Percentiles rank a stretch among this genome's conserved stretches.
These are phyloP conservation scores for Akanthomyces lecanii DNA, from an alignment of 2,329 filamentous ascomycete genomes.

Conservation along the genomic window DNA sequence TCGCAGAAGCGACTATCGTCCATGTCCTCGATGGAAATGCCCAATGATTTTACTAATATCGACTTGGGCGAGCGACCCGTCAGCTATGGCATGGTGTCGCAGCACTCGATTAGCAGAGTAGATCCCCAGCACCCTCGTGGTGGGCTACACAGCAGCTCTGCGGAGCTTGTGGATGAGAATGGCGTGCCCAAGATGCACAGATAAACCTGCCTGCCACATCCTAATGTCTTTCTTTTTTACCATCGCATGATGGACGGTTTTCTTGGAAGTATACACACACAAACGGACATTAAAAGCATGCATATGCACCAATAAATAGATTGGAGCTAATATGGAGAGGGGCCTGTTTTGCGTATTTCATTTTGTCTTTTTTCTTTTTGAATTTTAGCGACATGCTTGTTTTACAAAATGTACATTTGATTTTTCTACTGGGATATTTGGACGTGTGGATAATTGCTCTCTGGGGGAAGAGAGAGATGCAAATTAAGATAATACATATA, in stretches of 20 bases:
- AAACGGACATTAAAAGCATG: constrained; percentile 6
- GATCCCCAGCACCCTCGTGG: constrained; percentile 43
- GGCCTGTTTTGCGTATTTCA: background rate
- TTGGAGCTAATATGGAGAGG: constrained; percentile 3
- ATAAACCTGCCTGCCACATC: background rate
- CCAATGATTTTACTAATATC: constrained; percentile 42
- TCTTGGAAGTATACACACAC: background rate
- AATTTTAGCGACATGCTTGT: constrained; percentile 9
- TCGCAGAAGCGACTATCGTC: constrained; percentile 50
- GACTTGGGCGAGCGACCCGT: constrained; percentile 46
- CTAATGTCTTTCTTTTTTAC: constrained; percentile 1
- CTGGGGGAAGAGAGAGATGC: background rate
- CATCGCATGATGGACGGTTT: background rate
- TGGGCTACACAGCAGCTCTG: constrained; percentile 49
- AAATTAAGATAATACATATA: constrained; percentile 11
- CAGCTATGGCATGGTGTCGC: constrained; percentile 53
- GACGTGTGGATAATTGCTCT: background rate
- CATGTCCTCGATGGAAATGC: constrained; percentile 46
- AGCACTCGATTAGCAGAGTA: constrained; percentile 53
- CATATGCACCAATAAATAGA: constrained; percentile 13
- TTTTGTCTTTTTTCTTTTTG: background rate
- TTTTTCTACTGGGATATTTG: background rate
- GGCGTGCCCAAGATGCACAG: constrained; percentile 6
- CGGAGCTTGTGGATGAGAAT: constrained; percentile 51
- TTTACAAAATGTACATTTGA: constrained; percentile 15